Conservation (phyloP, 306 rosid genomes). For the Crataegus laevigata region DNA sequence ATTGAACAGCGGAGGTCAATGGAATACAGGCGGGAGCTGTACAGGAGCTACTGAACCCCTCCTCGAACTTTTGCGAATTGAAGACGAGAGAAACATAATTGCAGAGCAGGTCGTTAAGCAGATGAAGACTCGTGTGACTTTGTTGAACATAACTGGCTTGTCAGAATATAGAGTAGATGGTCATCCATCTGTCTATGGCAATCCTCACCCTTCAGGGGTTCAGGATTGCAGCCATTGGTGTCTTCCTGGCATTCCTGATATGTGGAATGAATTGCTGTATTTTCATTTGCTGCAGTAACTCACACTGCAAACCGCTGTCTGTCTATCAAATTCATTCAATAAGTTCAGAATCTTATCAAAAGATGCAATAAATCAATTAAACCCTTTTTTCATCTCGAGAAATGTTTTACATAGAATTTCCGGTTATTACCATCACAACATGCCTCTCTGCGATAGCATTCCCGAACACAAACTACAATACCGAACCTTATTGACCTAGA, state of each 20-base stretch:
- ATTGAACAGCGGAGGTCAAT: slow-evolving; percentile 60
- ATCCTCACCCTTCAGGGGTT: slow-evolving; percentile 21
- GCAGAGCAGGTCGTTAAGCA: slow-evolving; percentile 50
- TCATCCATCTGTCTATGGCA: slow-evolving; percentile 74
- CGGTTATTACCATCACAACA: not conserved
- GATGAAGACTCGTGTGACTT: slow-evolving; percentile 69
- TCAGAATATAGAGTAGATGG: slow-evolving; percentile 73
- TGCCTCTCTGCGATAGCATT: not conserved
- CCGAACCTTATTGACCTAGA: not conserved
- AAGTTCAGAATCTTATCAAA: not conserved
- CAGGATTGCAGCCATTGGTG: slow-evolving; percentile 99
- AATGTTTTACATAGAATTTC: not conserved
- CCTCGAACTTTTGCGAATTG: not conserved
- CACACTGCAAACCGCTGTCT: slow-evolving; percentile 1
- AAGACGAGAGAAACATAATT: slow-evolving; percentile 43
- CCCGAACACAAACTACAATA: not conserved
- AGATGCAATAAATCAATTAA: not conserved
- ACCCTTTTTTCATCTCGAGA: not conserved
- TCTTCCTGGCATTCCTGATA: slow-evolving; percentile 91
- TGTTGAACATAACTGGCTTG: slow-evolving; percentile 66
- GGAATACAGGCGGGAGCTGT: slow-evolving; percentile 96
- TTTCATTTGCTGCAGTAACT: slow-evolving; percentile 52
- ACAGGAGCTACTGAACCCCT: slow-evolving; percentile 59
- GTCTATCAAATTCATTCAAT: not conserved
- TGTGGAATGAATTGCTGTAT: slow-evolving; percentile 73